Conservation (phyloP, 176 grass and related monocot genomes). For the Carex kokanica region DNA sequence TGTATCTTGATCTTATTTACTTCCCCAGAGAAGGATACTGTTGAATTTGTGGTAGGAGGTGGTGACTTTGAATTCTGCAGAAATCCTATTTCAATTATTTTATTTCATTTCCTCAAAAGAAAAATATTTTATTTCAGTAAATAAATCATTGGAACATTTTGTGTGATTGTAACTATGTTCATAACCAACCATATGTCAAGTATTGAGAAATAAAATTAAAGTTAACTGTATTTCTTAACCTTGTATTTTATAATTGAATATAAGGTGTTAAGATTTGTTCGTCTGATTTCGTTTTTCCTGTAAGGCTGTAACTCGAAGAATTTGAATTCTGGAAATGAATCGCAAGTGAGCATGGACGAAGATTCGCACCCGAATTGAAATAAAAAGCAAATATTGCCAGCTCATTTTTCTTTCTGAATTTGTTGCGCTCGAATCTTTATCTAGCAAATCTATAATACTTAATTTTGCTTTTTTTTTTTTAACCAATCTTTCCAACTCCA, state of each 20-base stretch:
- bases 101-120: too few relatives aligned
- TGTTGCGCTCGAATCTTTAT: too few relatives aligned
- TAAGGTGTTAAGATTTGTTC: neutral
- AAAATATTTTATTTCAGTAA: neutral
- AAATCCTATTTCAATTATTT: neutral
- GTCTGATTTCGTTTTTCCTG: neutral
- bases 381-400: too few relatives aligned
- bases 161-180: neutral
- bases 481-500: neutral
- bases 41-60: neutral
- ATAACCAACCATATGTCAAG: neutral
- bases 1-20: conserved; percentile 32
- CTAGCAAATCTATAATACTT: too few relatives aligned
- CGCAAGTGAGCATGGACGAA: neutral
- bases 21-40: neutral
- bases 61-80: neutral
- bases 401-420: too few relatives aligned
- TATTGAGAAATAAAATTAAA: neutral
- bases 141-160: neutral
- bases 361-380: too few relatives aligned
- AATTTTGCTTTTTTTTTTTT: too few relatives aligned
- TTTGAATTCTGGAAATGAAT: conserved; percentile 6
- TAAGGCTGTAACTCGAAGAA: neutral
- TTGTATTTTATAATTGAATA: neutral
- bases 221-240: neutral